phyloP scores from a whole-genome alignment of 2,329 filamentous ascomycete species.

The Myriangium duriaei region DNA sequence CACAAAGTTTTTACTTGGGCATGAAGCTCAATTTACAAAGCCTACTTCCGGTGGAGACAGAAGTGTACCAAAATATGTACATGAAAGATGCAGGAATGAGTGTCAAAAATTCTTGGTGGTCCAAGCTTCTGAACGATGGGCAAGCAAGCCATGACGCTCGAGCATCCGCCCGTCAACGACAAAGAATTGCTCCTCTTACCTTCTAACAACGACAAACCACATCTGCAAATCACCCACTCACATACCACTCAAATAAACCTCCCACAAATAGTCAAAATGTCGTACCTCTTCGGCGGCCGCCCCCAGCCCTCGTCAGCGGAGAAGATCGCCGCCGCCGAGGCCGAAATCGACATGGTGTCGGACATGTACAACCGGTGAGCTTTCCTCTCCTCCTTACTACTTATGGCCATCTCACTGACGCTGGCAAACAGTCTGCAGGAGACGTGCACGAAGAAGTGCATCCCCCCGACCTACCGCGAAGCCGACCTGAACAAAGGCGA shows the following conservation, averaged over 20 bases:
- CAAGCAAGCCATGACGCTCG: slow-evolving; percentile 3
- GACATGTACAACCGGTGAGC: slow-evolving; percentile 92
- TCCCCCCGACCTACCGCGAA: slow-evolving; percentile 87
- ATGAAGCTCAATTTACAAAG: too few species aligned
- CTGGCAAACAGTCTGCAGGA: slow-evolving; percentile 47
- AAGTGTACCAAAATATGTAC: too few species aligned
- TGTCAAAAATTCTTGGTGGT: slow-evolving; percentile 12
- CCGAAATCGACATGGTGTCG: slow-evolving; percentile 93
- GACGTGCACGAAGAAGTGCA: slow-evolving; percentile 87
- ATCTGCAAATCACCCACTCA: slow-evolving; percentile 3
- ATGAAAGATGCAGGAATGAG: too few species aligned
- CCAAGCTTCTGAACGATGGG: slow-evolving; percentile 10
- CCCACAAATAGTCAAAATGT: slow-evolving; percentile 37
- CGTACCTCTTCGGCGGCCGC: slow-evolving; percentile 57
- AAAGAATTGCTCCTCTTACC: background rate
- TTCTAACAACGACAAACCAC: background rate
- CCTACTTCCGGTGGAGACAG: too few species aligned
- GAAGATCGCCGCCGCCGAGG: slow-evolving; percentile 93
- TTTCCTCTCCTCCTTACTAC: background rate
- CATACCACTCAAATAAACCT: too few species aligned
- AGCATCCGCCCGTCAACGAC: background rate
- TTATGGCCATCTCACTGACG: background rate
- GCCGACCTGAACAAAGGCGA: slow-evolving; percentile 97
- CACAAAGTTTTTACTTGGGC: too few species aligned
- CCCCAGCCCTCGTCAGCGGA: slow-evolving; percentile 88